Conservation (phyloP, 108 stramenopile genomes). For the Aurantiochytrium sp. region DNA sequence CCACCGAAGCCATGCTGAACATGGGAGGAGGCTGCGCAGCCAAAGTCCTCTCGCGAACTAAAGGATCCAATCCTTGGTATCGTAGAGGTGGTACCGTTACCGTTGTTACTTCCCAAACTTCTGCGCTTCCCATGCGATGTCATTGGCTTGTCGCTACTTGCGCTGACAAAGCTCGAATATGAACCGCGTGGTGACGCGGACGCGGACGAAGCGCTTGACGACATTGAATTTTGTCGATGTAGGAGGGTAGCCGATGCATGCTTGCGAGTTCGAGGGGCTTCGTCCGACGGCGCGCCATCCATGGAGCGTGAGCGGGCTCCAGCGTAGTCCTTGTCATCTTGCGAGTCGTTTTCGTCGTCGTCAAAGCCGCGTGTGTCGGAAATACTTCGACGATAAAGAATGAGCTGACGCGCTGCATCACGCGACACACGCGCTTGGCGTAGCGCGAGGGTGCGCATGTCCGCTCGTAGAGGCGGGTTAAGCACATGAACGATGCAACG, state of each 20-base stretch:
- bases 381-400: neutral
- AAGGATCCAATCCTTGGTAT: neutral
- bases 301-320: neutral
- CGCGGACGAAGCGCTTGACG: too few relatives aligned
- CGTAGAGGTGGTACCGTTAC: neutral
- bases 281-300: neutral
- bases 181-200: too few relatives aligned
- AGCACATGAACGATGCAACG: neutral
- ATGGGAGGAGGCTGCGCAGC: neutral
- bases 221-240: too few relatives aligned
- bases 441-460: neutral
- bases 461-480: neutral
- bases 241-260: too few relatives aligned
- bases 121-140: too few relatives aligned
- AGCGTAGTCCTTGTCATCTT: neutral
- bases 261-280: too few relatives aligned
- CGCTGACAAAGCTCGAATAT: too few relatives aligned
- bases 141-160: too few relatives aligned
- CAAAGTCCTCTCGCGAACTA: neutral
- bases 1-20: slow-evolving; percentile 12
- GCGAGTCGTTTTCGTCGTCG: neutral
- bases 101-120: too few relatives aligned
- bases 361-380: neutral
- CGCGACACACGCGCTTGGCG: neutral
- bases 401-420: neutral